These are phyloP conservation scores for Apiotrichum gamsii DNA, from an alignment of 1,284 basidiomycete genomes.

Conservation along the genomic window DNA sequence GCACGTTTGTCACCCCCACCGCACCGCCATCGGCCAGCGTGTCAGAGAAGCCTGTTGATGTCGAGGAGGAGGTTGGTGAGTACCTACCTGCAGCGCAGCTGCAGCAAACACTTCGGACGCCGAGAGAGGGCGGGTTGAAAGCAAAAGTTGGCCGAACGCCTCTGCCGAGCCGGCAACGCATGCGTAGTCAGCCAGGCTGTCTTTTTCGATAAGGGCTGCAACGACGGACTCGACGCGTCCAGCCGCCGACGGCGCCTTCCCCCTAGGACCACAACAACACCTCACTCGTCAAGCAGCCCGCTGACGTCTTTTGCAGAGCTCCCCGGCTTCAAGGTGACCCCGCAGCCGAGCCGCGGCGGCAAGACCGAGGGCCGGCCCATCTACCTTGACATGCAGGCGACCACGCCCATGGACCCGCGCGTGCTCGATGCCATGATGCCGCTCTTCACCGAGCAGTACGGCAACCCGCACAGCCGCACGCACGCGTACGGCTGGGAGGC, in stretches of 20 bases:
- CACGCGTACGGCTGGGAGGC: conserved; percentile 99
- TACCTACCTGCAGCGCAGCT: too few species aligned
- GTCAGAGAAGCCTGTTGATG: conserved; percentile 15
- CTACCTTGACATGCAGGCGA: conserved; percentile 94
- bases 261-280: not conserved
- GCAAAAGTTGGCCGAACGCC: too few species aligned
- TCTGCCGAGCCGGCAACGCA: too few species aligned
- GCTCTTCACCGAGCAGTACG: conserved; percentile 90
- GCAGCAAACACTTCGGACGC: too few species aligned
- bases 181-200: too few species aligned
- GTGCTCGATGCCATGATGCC: conserved; percentile 98
- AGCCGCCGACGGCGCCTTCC: too few species aligned
- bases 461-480: conserved; percentile 96
- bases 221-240: too few species aligned
- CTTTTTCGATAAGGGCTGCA: too few species aligned
- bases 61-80: conserved; percentile 25
- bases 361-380: conserved; percentile 67
- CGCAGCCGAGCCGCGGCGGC: conserved; percentile 55
- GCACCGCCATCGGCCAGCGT: conserved; percentile 26
- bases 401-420: conserved; percentile 94
- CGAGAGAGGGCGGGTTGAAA: too few species aligned
- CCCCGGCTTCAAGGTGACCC: conserved; percentile 79
- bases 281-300: not conserved
- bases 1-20: conserved; percentile 30
- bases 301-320: conserved; percentile 55